phyloP scores from a whole-genome alignment of 1,284 basidiomycete genomes.

The Ustilago nuda region DNA sequence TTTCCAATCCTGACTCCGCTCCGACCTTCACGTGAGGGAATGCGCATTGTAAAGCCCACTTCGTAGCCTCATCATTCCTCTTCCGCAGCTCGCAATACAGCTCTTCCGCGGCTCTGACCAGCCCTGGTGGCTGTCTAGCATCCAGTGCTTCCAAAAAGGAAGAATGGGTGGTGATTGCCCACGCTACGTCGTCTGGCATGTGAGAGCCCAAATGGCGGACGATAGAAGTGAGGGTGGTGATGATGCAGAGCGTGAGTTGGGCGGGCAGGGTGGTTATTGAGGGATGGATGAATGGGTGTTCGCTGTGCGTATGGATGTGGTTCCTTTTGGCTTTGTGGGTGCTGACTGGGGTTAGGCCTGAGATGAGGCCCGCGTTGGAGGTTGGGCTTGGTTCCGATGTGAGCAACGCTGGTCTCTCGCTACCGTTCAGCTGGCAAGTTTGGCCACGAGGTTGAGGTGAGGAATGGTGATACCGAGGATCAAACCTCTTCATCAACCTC shows the following conservation, averaged over 20 bases:
- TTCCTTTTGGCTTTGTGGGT: background rate
- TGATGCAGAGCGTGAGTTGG: slow-evolving; percentile 32
- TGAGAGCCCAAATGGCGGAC: slow-evolving; percentile 14
- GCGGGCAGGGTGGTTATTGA: slow-evolving; percentile 22
- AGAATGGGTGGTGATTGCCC: slow-evolving; percentile 33
- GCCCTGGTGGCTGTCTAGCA: slow-evolving; percentile 20
- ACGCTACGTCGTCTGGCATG: slow-evolving; percentile 35
- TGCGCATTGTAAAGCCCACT: slow-evolving; percentile 19
- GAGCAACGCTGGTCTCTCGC: too few relatives aligned
- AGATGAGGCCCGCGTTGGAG: slow-evolving; percentile 8
- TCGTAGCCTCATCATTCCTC: slow-evolving; percentile 26
- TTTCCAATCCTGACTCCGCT: background rate
- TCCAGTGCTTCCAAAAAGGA: slow-evolving; percentile 25
- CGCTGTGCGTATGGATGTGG: slow-evolving; percentile 5
- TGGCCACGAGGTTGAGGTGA: background rate
- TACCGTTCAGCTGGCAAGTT: too few relatives aligned
- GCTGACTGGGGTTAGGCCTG: background rate
- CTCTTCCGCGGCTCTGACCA: slow-evolving; percentile 16
- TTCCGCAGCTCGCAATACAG: slow-evolving; percentile 19
- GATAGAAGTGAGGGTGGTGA: slow-evolving; percentile 23
- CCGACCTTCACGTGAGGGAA: slow-evolving; percentile 3
- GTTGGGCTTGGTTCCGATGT: background rate
- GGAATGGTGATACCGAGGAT: slow-evolving; percentile 7
- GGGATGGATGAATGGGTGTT: slow-evolving; percentile 28
- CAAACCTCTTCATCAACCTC: slow-evolving; percentile 28